phyloP scores from a whole-genome alignment of 2,329 filamentous ascomycete species.

The Colletotrichum chlorophyti region DNA sequence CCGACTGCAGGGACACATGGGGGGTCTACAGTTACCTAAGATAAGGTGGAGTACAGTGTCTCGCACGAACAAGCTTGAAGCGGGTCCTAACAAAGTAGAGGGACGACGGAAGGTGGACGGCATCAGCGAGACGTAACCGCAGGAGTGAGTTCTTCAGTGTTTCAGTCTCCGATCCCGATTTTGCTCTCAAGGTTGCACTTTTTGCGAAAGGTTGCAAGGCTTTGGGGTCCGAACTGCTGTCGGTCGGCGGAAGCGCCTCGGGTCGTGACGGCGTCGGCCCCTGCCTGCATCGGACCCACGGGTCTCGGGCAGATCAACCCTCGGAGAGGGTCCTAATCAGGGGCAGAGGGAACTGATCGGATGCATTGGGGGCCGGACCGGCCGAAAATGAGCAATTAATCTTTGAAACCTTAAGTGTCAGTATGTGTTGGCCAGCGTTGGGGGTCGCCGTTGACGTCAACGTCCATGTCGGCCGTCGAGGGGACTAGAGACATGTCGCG shows the following conservation, averaged over 20 bases:
- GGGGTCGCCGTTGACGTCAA: too few relatives aligned
- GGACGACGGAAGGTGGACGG: too few relatives aligned
- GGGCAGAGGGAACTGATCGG: constrained; percentile 6
- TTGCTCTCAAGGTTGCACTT: not conserved
- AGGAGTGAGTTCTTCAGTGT: constrained; percentile 26
- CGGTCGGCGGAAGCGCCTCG: constrained; percentile 10
- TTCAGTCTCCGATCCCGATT: constrained; percentile 8
- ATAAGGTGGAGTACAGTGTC: too few relatives aligned
- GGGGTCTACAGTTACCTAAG: too few relatives aligned
- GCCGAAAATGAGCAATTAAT: constrained; percentile 18
- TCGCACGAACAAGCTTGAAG: too few relatives aligned
- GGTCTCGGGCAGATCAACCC: constrained; percentile 9
- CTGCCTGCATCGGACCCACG: constrained; percentile 16
- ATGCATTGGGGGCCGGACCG: constrained; percentile 26
- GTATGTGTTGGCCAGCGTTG: not conserved
- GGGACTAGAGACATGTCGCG: not conserved
- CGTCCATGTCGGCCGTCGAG: not conserved
- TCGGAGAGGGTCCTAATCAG: constrained; percentile 5
- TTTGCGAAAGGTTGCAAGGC: constrained; percentile 1
- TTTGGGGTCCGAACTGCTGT: constrained; percentile 20
- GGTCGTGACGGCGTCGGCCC: constrained; percentile 18
- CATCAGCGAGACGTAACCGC: constrained; percentile 14
- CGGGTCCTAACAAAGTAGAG: constrained; percentile 11
- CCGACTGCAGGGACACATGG: constrained; percentile 25
- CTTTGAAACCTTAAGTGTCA: constrained; percentile 15